Percentiles rank a stretch among this genome's conserved stretches.
Conservation (phyloP, 352 stramenopile genomes). For the Globisporangium perplexum region DNA sequence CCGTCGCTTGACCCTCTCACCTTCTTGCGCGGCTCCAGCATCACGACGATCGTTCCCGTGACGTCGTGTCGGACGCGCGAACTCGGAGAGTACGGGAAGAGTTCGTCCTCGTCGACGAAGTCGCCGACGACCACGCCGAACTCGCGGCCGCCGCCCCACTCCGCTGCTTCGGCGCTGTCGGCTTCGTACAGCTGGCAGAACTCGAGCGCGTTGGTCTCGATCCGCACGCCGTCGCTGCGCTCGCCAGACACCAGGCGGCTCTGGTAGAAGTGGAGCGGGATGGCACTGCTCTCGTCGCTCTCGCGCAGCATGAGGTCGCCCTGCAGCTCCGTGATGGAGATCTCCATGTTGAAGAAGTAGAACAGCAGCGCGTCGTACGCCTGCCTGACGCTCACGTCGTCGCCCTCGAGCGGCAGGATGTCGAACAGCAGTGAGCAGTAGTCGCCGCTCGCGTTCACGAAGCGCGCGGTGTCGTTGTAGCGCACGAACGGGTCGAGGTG, state of each 20-base stretch:
- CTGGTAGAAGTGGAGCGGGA: neutral
- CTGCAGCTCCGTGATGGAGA: constrained; percentile 47
- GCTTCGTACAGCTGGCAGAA: constrained; percentile 4
- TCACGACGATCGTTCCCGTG: constrained; percentile 4
- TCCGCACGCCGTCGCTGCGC: neutral
- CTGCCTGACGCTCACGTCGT: constrained; percentile 24
- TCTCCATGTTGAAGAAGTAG: constrained; percentile 53
- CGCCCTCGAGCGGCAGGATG: constrained; percentile 34
- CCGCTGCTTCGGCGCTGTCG: neutral
- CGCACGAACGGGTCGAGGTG: constrained; percentile 19
- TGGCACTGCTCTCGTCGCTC: neutral
- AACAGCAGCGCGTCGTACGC: constrained; percentile 53
- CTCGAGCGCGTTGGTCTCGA: constrained; percentile 5
- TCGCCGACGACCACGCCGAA: constrained; percentile 5
- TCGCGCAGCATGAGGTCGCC: constrained; percentile 48
- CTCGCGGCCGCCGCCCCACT: neutral
- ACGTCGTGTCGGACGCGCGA: constrained; percentile 5
- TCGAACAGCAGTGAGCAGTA: constrained; percentile 50
- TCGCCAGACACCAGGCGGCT: constrained; percentile 1
- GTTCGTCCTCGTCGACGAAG: constrained; percentile 7
- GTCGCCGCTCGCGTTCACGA: constrained; percentile 34
- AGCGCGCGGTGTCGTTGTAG: constrained; percentile 34
- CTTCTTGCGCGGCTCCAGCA: neutral
- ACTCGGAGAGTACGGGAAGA: constrained; percentile 8
- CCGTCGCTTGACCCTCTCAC: neutral